These are phyloP conservation scores for Isoetes taiwanensis DNA, from an alignment of 75 land plant species.

Conservation along the genomic window DNA sequence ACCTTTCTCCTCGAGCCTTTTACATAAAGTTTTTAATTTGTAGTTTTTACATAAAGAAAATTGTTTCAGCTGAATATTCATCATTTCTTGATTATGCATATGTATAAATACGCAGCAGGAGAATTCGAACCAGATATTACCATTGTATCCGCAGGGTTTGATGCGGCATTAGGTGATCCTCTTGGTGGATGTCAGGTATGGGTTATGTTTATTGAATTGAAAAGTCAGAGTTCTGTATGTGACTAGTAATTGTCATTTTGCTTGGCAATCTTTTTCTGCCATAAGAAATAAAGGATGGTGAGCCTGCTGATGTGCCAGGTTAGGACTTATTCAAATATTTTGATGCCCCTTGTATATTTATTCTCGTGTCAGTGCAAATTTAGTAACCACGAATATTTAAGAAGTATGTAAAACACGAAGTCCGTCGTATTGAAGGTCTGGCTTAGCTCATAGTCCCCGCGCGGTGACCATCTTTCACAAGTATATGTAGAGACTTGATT, in stretches of 20 bases:
- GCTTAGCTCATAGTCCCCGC: no score
- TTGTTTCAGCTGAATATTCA: no score
- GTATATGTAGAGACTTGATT: no score
- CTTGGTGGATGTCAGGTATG: conserved; percentile 86
- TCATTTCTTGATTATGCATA: no score
- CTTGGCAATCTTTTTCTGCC: neutral
- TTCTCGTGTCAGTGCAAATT: neutral
- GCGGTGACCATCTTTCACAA: no score
- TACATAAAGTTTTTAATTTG: no score
- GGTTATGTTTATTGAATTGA: no score
- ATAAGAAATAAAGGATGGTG: neutral
- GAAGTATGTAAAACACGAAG: no score
- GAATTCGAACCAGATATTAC: conserved; percentile 79
- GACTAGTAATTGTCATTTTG: neutral
- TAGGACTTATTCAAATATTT: neutral
- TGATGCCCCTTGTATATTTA: neutral
- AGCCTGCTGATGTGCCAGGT: neutral
- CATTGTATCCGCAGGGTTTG: conserved; percentile 95
- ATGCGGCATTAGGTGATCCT: conserved; percentile 97
- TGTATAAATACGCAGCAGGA: conserved; percentile 44
- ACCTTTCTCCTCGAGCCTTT: no score
- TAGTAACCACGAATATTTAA: neutral
- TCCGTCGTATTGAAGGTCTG: no score
- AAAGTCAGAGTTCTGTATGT: no score
- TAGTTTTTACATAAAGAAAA: no score